Evolutionary conservation across 2,329 filamentous ascomycete species (phyloP).

Genomic region (Pseudodiploospora longispora): DNA sequence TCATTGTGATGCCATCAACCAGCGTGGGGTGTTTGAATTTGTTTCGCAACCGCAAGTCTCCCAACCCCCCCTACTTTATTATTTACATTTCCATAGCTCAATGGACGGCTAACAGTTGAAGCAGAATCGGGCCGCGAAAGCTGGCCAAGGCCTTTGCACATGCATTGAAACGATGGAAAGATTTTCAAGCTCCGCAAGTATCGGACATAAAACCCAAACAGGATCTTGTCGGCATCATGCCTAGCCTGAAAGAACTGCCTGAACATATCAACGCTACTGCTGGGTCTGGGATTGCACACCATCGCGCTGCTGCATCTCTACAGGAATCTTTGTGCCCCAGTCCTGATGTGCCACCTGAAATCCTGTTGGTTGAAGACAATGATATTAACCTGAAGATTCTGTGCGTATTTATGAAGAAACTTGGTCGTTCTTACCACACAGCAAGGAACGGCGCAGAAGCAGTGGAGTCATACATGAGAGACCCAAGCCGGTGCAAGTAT

Average conservation of each 20-base stretch:
- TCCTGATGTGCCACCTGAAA: conserved; percentile 4
- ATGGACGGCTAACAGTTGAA: background rate
- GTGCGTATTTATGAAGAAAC: conserved; percentile 26
- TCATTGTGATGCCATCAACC: conserved; percentile 6
- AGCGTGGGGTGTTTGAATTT: conserved; percentile 24
- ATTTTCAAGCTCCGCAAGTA: conserved; percentile 2
- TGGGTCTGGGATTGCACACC: no score
- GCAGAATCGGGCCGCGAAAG: conserved; percentile 28
- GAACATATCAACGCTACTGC: no score
- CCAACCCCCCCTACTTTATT: no score
- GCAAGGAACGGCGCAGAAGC: conserved; percentile 28
- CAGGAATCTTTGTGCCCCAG: background rate
- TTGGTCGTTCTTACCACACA: conserved; percentile 19
- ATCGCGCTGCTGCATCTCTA: background rate
- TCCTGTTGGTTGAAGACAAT: conserved; percentile 9
- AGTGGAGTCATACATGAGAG: conserved; percentile 18
- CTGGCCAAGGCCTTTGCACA: conserved; percentile 13
- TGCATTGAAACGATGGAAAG: conserved; percentile 6
- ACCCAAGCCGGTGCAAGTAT: conserved; percentile 17
- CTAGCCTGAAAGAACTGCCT: no score
- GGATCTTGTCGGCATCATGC: no score
- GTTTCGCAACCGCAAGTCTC: conserved; percentile 28
- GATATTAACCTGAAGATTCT: conserved; percentile 14
- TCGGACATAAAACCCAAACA: background rate
- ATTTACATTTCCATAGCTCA: background rate